Evolutionary conservation across 2,329 filamentous ascomycete genomes (phyloP).

Genomic region (Talaromyces amestolkiae): DNA sequence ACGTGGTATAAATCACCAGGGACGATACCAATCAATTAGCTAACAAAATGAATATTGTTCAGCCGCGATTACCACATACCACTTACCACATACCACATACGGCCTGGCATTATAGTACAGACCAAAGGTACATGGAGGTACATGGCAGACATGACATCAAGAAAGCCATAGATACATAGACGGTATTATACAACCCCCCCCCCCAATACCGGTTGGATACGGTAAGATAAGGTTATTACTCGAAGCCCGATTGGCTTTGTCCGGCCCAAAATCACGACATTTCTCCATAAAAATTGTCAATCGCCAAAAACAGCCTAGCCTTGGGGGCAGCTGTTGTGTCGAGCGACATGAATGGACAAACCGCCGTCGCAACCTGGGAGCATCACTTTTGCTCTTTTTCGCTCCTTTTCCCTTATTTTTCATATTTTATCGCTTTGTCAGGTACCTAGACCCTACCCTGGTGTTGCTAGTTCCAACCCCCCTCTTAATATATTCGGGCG

Average conservation of each 20-base stretch:
- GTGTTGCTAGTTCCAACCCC: not conserved
- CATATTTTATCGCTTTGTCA: not conserved
- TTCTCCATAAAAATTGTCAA: constrained; percentile 45
- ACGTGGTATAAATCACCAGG: not conserved
- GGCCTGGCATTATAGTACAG: not conserved
- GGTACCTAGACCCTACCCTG: not conserved
- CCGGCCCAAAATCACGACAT: constrained; percentile 41
- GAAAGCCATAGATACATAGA: constrained; percentile 5
- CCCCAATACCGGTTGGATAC: constrained; percentile 3
- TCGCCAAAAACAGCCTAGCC: constrained; percentile 28
- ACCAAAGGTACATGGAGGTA: not conserved
- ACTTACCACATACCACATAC: too few species aligned
- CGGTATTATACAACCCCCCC: not conserved
- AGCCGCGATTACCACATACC: not conserved
- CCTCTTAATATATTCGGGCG: not conserved
- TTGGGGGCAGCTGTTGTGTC: not conserved
- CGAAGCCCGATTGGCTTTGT: constrained; percentile 26
- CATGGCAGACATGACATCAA: not conserved
- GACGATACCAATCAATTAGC: not conserved
- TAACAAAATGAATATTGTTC: constrained; percentile 2
- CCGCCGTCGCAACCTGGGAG: constrained; percentile 13
- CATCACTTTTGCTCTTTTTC: constrained; percentile 19
- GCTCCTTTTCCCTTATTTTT: constrained; percentile 12
- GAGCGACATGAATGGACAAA: constrained; percentile 1
- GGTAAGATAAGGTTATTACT: not conserved